Base-by-base conservation (phyloP, 345 rosid genomes). In the Physaria fendleri region DNA sequence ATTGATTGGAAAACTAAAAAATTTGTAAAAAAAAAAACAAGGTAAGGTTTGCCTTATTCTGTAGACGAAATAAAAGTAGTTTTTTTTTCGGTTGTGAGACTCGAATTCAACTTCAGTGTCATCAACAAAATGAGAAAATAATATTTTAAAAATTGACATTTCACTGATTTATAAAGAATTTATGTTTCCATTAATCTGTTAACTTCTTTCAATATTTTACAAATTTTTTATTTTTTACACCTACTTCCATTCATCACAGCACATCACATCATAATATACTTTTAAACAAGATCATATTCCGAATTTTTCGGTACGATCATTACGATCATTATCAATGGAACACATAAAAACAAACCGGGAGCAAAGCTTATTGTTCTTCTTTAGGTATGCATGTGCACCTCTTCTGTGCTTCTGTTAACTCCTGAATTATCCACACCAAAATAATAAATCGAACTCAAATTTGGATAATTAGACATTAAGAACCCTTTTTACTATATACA, bases 321-420 rank as follows among this genome's bases (percentile, higher is more conserved):
- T 30, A 14, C 49, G 40, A 28, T 8, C n/a, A n/a, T 27, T 28
- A 49, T 24, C n/a, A 4, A 16, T n/a, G n/a, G n/a, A n/a, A 16
- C 43, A 46, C 5, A 30, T 44, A 59, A 22, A 21, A 45, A 33
- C 68, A 41, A 32, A 16, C 32, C 52, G 11, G 8, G 27, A 15
- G 38, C 21, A 65, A 35, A 27, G 41, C 49, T 54, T 38, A 65
- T 37, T 46, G 50, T 77, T 69, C 72, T 68, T 80, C 81, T 45
- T 72, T 79, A 12, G 62, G 66, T 17, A 38, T 49, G 72, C 95
- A 87, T 42, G 47, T 79, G 83, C 92, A 87, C 62, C 56, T 75
- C 77, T 77, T 77, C 61, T 81, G 89, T 46, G 71, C 85, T 71
- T 87, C 89, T 0, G 84, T 69, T 42, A 87, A 85, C 53, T 84